Evolutionary conservation across 768 basidiomycete genomes (phyloP).

Genomic region (Mycena latifolia): DNA sequence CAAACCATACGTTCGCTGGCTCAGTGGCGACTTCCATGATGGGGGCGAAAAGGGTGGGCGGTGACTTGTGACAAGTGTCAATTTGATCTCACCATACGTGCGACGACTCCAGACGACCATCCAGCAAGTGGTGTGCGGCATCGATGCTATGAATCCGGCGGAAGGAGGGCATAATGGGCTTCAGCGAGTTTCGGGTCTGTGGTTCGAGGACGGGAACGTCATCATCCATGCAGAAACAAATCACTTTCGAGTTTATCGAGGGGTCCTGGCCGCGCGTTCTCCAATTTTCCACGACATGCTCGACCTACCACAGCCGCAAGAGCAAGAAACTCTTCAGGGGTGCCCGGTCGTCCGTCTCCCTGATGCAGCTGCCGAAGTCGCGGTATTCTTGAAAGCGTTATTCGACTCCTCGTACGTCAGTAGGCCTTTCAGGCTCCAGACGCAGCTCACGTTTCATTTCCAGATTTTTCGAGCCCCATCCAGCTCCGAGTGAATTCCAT

Average conservation of each 20-base stretch:
- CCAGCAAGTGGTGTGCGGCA: no score
- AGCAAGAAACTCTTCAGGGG: conserved; percentile 23
- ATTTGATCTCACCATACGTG: no score
- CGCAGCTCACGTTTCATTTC: not conserved
- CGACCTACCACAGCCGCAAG: conserved; percentile 22
- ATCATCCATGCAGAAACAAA: conserved; percentile 28
- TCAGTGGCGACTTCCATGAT: no score
- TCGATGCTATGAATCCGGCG: no score
- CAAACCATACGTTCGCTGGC: no score
- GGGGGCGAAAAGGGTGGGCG: no score
- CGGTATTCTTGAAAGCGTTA: conserved; percentile 27
- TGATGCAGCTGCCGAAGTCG: conserved; percentile 25
- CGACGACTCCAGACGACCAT: no score
- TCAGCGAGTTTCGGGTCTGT: conserved; percentile 14
- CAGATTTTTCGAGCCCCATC: conserved; percentile 19
- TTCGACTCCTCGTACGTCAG: conserved; percentile 21
- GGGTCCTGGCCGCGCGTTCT: conserved; percentile 29
- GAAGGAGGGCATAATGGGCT: not conserved
- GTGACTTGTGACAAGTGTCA: no score
- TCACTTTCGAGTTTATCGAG: conserved; percentile 27
- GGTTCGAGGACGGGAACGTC: conserved; percentile 44
- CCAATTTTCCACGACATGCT: conserved; percentile 34
- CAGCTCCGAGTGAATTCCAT: conserved; percentile 1
- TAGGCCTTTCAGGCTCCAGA: not conserved
- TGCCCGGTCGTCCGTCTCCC: conserved; percentile 24